Evolutionary conservation across 768 basidiomycete species (phyloP).

Genomic region (Pleurotus ostreatus): DNA sequence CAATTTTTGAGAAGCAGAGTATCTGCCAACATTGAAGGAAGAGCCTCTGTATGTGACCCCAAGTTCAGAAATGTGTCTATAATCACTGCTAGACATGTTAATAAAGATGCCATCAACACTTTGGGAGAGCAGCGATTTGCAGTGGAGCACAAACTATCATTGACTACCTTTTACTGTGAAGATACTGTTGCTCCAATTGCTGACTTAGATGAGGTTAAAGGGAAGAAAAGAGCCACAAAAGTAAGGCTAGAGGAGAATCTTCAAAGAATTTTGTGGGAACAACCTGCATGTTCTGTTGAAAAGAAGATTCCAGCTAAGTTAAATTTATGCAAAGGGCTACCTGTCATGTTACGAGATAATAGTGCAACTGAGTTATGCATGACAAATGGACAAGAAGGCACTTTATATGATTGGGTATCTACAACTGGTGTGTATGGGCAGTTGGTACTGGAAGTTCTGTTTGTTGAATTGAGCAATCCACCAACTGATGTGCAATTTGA

Average conservation of each 20-base stretch:
- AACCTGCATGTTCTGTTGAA: no score
- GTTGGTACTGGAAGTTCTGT: slow-evolving; percentile 10
- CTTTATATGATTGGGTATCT: slow-evolving; percentile 1
- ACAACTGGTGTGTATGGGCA: neutral
- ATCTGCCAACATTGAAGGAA: no score
- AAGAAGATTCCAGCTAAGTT: slow-evolving; percentile 24
- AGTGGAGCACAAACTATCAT: slow-evolving; percentile 16
- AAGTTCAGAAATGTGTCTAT: no score
- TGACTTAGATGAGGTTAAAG: neutral
- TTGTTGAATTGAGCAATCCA: slow-evolving; percentile 8
- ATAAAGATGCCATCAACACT: slow-evolving; percentile 27
- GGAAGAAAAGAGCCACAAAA: no score
- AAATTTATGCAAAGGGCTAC: slow-evolving; percentile 25
- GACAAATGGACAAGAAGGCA: slow-evolving; percentile 9
- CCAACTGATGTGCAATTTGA: slow-evolving; percentile 10
- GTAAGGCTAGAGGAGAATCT: no score
- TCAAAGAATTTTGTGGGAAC: no score
- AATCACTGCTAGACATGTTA: neutral
- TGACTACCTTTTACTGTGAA: slow-evolving; percentile 24
- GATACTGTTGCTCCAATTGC: slow-evolving; percentile 11
- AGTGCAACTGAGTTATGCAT: slow-evolving; percentile 26
- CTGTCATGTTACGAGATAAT: slow-evolving; percentile 27
- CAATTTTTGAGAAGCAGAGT: no score
- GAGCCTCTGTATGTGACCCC: no score
- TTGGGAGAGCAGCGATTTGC: slow-evolving; percentile 25